Conservation (phyloP, 2,329 filamentous ascomycete genomes). For the Botrytis byssoidea region DNA sequence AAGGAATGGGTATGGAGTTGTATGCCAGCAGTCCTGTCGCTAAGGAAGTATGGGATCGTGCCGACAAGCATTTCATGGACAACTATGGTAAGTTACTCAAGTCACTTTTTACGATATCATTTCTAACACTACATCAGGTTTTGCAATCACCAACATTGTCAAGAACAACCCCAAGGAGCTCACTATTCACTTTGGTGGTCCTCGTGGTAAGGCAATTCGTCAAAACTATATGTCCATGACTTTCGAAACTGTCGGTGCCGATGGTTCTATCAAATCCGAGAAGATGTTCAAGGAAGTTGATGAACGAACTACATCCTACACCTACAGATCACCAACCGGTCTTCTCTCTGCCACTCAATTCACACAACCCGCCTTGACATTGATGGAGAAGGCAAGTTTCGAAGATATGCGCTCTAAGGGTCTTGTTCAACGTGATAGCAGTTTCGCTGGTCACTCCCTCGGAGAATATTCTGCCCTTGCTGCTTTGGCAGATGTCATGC, state of each 20-base stretch:
- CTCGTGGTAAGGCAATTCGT: constrained; percentile 93
- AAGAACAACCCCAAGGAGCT: constrained; percentile 99
- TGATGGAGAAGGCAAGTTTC: constrained; percentile 99
- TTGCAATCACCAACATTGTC: constrained; percentile 97
- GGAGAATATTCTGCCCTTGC: constrained; percentile 98
- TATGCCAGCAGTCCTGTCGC: constrained; percentile 92
- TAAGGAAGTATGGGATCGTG: constrained; percentile 96
- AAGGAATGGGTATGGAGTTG: constrained; percentile 99
- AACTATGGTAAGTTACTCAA: constrained; percentile 76
- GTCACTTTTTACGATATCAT: constrained; percentile 12
- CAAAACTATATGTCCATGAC: constrained; percentile 99
- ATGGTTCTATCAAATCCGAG: constrained; percentile 94
- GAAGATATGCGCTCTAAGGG: constrained; percentile 99
- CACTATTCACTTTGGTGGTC: constrained; percentile 96
- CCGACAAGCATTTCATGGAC: constrained; percentile 96
- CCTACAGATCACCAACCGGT: constrained; percentile 91
- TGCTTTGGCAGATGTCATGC: constrained; percentile 96
- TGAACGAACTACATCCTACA: constrained; percentile 92
- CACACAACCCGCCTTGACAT: constrained; percentile 91
- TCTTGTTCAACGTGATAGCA: constrained; percentile 92
- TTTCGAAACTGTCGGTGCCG: constrained; percentile 92
- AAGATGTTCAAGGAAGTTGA: constrained; percentile 99
- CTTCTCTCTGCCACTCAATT: constrained; percentile 97
- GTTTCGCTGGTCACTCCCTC: constrained; percentile 94
- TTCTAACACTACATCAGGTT: constrained; percentile 53